Conservation (phyloP, 164 flowering plant species). For the Aristolochia fimbriata region DNA sequence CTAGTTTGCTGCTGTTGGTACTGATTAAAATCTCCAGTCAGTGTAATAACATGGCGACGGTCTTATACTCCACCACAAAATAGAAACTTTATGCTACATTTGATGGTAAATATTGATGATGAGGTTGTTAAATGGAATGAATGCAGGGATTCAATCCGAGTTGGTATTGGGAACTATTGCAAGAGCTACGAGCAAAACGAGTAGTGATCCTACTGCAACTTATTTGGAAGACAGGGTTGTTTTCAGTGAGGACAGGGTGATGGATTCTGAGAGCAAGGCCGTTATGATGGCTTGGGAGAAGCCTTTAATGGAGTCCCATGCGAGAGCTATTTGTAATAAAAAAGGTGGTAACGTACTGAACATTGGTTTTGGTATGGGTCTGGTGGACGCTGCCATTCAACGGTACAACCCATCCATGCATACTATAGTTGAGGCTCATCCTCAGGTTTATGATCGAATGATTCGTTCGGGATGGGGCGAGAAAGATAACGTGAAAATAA, state of each 20-base stretch:
- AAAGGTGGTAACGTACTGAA: constrained; percentile 64
- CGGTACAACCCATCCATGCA: constrained; percentile 54
- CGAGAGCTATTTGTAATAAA: constrained; percentile 71
- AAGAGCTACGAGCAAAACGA: constrained; percentile 32
- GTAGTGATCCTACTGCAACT: constrained; percentile 21
- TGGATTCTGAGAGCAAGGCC: constrained; percentile 79
- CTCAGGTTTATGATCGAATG: constrained; percentile 84
- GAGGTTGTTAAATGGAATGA: no score
- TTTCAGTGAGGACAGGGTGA: constrained; percentile 86
- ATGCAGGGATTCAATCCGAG: constrained; percentile 78
- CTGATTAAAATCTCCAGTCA: no score
- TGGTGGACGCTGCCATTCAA: constrained; percentile 90
- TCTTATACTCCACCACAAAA: no score
- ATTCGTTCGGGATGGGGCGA: constrained; percentile 73
- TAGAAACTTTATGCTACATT: no score
- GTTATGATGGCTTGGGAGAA: constrained; percentile 99
- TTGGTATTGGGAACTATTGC: constrained; percentile 81
- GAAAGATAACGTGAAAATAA: constrained; percentile 70
- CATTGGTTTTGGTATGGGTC: constrained; percentile 98
- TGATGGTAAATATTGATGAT: no score
- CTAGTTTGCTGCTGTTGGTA: no score
- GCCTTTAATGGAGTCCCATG: constrained; percentile 97
- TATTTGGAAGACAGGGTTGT: constrained; percentile 83
- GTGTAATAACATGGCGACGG: no score
- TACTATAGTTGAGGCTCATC: constrained; percentile 92